Base-by-base conservation (phyloP, 1,284 basidiomycete genomes). In the Naganishia sp. region DNA sequence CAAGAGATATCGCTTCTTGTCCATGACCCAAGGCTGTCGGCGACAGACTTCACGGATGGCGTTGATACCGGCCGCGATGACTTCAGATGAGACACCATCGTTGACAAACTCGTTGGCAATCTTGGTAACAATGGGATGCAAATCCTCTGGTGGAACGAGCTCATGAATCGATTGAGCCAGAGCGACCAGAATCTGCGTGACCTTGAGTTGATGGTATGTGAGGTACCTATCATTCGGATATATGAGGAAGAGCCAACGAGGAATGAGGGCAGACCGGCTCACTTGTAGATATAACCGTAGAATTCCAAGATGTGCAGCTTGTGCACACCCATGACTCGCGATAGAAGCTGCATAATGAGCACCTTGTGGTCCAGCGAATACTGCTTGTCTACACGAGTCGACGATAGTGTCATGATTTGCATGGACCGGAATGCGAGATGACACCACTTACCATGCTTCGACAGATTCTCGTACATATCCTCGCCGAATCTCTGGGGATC, bases 401-500 rank as follows among this genome's bases (percentile, higher is more conserved):
- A n/a, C 43, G 10, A 31, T 47, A 15, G 28, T 17, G 23, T 41
- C 6, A 28, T 41, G 10, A 46, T 25, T 5, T 15, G 17, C 31
- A 28, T n/a, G 13, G 17, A 17, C 23, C 23, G 3, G 10, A 46
- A 31, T 11, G 23, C 17, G 35, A 31, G 23, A 3, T 23, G 13
- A 6, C 41, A 28, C 18, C 18, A 72, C 76, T 54, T 49, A 80
- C 81, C 80, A 78, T 94, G 87, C 50, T 85, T 85, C 74, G 87
- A 87, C 57, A 99, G 82, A 63, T 87, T 85, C 74, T 95, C 90
- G 76, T 94, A 98, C 1, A 99, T 85, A 77, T 91, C 94, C 80
- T 99, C 96, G 41, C 88, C 89, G 76, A 99, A 98, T 0, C 90
- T 90, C 79, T 99, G 95, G 0, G 96, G 93, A 76, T 99, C 96